Conservation (phyloP, 1,139 yeast species). For the Zygosaccharomyces sapae region DNA sequence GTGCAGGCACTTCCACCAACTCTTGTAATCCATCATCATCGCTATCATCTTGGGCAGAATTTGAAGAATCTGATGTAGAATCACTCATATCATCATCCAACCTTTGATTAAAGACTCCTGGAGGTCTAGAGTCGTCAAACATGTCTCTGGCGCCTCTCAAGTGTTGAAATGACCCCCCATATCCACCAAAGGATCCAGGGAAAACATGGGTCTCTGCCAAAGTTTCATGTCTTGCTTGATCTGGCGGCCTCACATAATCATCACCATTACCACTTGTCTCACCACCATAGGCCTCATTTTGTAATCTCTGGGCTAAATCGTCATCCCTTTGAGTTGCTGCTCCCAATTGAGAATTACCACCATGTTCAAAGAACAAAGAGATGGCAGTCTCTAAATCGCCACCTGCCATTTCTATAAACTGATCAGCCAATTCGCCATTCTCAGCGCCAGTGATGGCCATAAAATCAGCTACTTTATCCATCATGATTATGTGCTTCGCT, state of each 20-base stretch:
- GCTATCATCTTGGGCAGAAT: slow-evolving; percentile 18
- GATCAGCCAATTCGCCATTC: slow-evolving; percentile 66
- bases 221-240: slow-evolving; percentile 77
- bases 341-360: slow-evolving; percentile 36
- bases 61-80: slow-evolving; percentile 25
- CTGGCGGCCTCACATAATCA: slow-evolving; percentile 69
- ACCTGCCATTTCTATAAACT: slow-evolving; percentile 75
- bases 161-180: slow-evolving; percentile 37
- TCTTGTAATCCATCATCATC: slow-evolving; percentile 32
- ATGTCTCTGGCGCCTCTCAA: slow-evolving; percentile 34
- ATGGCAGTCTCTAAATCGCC: slow-evolving; percentile 83
- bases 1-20: slow-evolving; percentile 34
- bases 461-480: slow-evolving; percentile 59
- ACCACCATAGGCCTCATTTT: slow-evolving; percentile 58
- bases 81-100: slow-evolving; percentile 29
- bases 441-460: slow-evolving; percentile 78
- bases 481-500: slow-evolving; percentile 31
- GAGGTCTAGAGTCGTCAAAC: slow-evolving; percentile 41
- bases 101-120: slow-evolving; percentile 53
- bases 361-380: slow-evolving; percentile 75
- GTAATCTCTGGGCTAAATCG: slow-evolving; percentile 59
- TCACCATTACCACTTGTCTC: slow-evolving; percentile 30
- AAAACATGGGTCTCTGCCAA: slow-evolving; percentile 45
- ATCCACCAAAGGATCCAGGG: slow-evolving; percentile 38
- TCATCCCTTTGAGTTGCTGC: slow-evolving; percentile 45